A percentile compares a stretch with the other conserved stretches of the same genome.
phyloP scores from a whole-genome alignment of 495 filamentous ascomycete species.

The Trichoderma parareesei region DNA sequence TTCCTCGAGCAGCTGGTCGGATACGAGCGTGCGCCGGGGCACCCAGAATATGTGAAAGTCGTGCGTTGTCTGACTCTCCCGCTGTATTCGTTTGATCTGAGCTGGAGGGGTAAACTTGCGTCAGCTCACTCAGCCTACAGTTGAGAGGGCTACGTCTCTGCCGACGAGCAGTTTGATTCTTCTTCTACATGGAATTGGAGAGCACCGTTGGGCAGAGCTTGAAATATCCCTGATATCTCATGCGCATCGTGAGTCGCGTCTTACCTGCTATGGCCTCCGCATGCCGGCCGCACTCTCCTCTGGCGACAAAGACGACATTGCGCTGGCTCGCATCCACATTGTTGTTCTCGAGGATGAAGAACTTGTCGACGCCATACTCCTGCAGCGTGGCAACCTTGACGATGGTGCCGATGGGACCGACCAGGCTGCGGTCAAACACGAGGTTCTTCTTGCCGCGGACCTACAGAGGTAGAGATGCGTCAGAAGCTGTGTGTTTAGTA shows the following conservation, averaged over 20 bases:
- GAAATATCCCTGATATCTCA: neutral
- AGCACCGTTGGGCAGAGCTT: no score
- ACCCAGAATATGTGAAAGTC: constrained; percentile 94
- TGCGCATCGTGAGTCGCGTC: constrained; percentile 25
- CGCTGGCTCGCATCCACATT: constrained; percentile 86
- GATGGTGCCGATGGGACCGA: constrained; percentile 80
- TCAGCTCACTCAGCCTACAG: neutral
- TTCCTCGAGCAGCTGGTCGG: constrained; percentile 86
- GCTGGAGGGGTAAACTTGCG: constrained; percentile 40
- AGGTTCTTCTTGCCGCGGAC: constrained; percentile 98
- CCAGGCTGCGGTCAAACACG: constrained; percentile 82
- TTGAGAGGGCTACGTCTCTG: neutral
- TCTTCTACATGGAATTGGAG: no score
- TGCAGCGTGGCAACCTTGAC: constrained; percentile 77
- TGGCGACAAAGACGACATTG: constrained; percentile 88
- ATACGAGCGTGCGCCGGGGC: constrained; percentile 83
- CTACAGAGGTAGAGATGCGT: constrained; percentile 46
- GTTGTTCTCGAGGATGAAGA: constrained; percentile 91
- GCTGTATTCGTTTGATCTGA: constrained; percentile 84
- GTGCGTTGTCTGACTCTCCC: constrained; percentile 76
- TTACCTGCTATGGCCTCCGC: constrained; percentile 83
- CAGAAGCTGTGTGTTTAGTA: neutral
- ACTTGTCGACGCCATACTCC: constrained; percentile 93
- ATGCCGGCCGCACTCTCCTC: constrained; percentile 78
- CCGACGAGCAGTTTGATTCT: neutral